Conservation (phyloP, 1,284 basidiomycete species). For the Ganoderma lucidum region DNA sequence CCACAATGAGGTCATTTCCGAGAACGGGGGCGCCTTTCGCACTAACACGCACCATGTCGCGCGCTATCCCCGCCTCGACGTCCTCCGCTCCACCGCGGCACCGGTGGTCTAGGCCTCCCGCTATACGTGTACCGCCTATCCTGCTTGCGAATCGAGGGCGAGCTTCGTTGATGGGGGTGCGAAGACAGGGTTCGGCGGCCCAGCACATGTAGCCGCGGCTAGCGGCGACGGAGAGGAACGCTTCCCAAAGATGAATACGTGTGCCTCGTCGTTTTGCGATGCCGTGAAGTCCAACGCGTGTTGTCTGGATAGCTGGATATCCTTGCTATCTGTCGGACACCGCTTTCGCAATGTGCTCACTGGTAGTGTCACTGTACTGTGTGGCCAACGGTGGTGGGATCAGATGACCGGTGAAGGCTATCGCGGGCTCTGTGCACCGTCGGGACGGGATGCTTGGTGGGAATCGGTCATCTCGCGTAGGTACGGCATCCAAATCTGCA, state of each 20-base stretch:
- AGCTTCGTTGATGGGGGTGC: constrained; percentile 9
- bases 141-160: constrained; percentile 24
- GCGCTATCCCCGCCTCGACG: constrained; percentile 22
- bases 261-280: constrained; percentile 10
- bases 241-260: constrained; percentile 21
- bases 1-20: constrained; percentile 29
- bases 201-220: constrained; percentile 11
- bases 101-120: constrained; percentile 29
- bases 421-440: constrained; percentile 23
- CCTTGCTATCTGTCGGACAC: constrained; percentile 10
- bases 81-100: constrained; percentile 23
- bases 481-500: constrained; percentile 32
- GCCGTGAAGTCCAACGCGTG: constrained; percentile 14
- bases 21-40: constrained; percentile 16
- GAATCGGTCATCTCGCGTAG: constrained; percentile 27
- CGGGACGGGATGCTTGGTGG: constrained; percentile 12
- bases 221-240: constrained; percentile 9
- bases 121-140: constrained; percentile 32
- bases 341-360: constrained; percentile 3
- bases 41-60: constrained; percentile 5
- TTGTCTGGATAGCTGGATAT: neutral
- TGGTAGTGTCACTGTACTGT: too few relatives aligned
- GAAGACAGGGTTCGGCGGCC: constrained; percentile 5
- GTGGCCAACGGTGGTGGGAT: neutral
- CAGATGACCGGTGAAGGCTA: neutral